A percentile compares a stretch with the other conserved stretches of the same genome.
Evolutionary conservation across 495 filamentous ascomycete genomes (phyloP).

Genomic region (Penicillium canariense): DNA sequence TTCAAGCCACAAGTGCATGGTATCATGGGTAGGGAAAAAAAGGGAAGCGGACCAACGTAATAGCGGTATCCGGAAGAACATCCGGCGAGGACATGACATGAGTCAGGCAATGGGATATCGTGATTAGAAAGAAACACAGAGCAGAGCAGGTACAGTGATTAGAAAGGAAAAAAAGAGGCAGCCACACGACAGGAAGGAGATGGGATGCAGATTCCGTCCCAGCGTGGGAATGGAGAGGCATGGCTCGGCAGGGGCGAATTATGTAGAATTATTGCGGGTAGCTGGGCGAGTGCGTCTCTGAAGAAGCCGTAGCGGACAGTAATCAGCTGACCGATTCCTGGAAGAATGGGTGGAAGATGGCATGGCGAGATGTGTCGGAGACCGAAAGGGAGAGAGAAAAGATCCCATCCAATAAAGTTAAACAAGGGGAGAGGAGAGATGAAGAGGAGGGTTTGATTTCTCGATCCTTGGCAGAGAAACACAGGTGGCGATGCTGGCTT

Average conservation of each 20-base stretch:
- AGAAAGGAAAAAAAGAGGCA: constrained; percentile 1
- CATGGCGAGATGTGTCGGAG: constrained; percentile 3
- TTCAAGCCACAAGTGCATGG: constrained; percentile 39
- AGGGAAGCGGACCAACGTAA: constrained; percentile 17
- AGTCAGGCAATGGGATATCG: constrained; percentile 42
- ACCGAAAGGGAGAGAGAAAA: constrained; percentile 12
- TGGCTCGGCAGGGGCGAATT: constrained; percentile 4
- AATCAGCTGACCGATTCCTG: constrained; percentile 27
- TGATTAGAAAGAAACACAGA: constrained; percentile 28
- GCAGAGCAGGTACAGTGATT: neutral
- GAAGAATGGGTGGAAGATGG: neutral
- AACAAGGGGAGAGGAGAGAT: neutral
- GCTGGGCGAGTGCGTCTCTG: constrained; percentile 45
- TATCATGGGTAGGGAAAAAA: constrained; percentile 41
- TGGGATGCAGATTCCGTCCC: constrained; percentile 23
- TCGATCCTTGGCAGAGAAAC: constrained; percentile 7
- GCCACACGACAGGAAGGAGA: constrained; percentile 11
- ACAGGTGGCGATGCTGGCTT: constrained; percentile 11
- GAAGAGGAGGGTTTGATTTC: constrained; percentile 8
- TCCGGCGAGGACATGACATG: constrained; percentile 30
- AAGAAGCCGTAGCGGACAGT: constrained; percentile 26
- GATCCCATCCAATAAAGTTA: constrained; percentile 6
- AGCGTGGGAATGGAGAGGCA: constrained; percentile 15
- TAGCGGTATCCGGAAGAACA: constrained; percentile 15
- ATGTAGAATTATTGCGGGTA: constrained; percentile 41